These are phyloP conservation scores for Berberis vulgaris DNA, from an alignment of 164 flowering plant genomes.

Conservation along the genomic window DNA sequence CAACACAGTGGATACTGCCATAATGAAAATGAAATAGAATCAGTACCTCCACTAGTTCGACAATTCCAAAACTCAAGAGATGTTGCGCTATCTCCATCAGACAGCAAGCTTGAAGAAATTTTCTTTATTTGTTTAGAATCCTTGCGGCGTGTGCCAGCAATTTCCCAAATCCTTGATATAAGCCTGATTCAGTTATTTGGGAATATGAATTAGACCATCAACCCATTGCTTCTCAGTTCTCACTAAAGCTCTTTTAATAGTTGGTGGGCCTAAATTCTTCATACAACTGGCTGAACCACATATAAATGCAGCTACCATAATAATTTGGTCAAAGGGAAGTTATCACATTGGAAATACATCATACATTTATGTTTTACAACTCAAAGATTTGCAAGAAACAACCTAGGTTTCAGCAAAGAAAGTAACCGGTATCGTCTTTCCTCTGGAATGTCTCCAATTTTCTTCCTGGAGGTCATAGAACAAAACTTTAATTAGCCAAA, in stretches of 20 bases:
- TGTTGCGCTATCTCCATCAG: conserved; percentile 15
- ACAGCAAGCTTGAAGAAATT: conserved; percentile 40
- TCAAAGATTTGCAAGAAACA: conserved; percentile 1
- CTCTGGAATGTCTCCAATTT: conserved; percentile 73
- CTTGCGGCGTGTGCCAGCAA: conserved; percentile 59
- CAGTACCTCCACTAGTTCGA: conserved; percentile 57
- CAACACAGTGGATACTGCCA: background rate
- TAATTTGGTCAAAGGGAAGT: no score
- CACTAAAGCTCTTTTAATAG: no score
- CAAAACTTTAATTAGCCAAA: no score
- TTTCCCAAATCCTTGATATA: conserved; percentile 63
- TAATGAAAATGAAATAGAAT: background rate
- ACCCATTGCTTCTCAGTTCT: background rate
- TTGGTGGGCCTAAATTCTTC: background rate
- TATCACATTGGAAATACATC: no score
- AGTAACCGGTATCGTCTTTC: conserved; percentile 65
- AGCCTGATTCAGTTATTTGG: conserved; percentile 26
- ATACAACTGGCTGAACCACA: background rate
- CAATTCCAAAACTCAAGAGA: conserved; percentile 54
- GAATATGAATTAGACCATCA: background rate
- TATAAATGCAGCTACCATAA: no score
- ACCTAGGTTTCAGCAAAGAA: conserved; percentile 54
- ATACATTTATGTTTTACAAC: no score
- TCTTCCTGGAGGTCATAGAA: conserved; percentile 40
- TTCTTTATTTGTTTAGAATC: conserved; percentile 47